phyloP scores from a whole-genome alignment of 805 yeast species.

The Lachancea dasiensis region DNA sequence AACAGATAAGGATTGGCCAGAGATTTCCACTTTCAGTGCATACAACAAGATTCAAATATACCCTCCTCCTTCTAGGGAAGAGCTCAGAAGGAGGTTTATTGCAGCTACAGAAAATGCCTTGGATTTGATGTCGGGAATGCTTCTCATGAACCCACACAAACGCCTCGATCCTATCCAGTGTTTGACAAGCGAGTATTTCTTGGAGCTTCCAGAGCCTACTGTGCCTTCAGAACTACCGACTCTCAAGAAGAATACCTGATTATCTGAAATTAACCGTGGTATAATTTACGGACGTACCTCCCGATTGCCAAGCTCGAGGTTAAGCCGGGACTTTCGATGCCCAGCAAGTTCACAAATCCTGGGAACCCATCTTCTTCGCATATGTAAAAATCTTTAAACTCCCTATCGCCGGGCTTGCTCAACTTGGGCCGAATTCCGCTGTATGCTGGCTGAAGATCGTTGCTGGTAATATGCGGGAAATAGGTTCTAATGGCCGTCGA shows the following conservation, averaged over 20 bases:
- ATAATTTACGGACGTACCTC: constrained; percentile 48
- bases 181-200: constrained; percentile 59
- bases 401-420: constrained; percentile 36
- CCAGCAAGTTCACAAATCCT: constrained; percentile 74
- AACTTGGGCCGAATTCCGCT: constrained; percentile 84
- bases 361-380: constrained; percentile 62
- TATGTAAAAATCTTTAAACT: constrained; percentile 70
- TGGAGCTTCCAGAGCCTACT: constrained; percentile 70
- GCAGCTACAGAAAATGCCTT: constrained; percentile 87
- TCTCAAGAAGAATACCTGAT: constrained; percentile 6
- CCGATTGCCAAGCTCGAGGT: constrained; percentile 82
- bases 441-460: constrained; percentile 58
- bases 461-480: constrained; percentile 50
- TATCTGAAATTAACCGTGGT: constrained; percentile 11
- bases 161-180: constrained; percentile 64
- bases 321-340: constrained; percentile 88
- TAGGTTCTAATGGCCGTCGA: constrained; percentile 52
- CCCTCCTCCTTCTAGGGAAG: constrained; percentile 78
- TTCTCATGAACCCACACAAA: constrained; percentile 70
- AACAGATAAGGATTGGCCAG: constrained; percentile 86
- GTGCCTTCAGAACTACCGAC: constrained; percentile 50
- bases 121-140: constrained; percentile 65
- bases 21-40: constrained; percentile 70
- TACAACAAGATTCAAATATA: constrained; percentile 69
- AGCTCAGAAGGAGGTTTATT: constrained; percentile 72